Percentiles rank a stretch among this genome's conserved stretches.
phyloP scores from a whole-genome alignment of 352 stramenopile species.

The Phytophthora brassicae region DNA sequence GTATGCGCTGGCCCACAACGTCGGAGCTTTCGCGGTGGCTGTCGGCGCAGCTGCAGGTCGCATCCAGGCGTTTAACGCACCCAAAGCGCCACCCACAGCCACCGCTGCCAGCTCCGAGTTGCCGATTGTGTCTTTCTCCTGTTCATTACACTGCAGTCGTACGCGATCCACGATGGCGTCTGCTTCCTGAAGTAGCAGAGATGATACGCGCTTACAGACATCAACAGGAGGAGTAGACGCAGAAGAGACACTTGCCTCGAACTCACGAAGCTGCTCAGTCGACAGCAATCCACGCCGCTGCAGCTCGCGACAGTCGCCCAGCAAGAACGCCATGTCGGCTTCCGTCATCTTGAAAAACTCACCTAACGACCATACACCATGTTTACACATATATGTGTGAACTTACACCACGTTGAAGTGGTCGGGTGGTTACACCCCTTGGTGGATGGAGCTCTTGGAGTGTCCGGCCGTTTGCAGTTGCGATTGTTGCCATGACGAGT shows the following conservation, averaged over 20 bases:
- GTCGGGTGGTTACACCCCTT: constrained; percentile 15
- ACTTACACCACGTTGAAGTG: constrained; percentile 7
- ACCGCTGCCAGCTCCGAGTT: constrained; percentile 64
- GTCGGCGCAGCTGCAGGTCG: constrained; percentile 21
- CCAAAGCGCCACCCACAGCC: constrained; percentile 58
- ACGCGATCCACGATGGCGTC: constrained; percentile 47
- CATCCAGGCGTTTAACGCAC: constrained; percentile 74
- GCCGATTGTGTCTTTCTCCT: constrained; percentile 47
- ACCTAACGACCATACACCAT: background rate
- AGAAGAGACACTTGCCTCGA: constrained; percentile 18
- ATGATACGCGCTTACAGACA: constrained; percentile 17
- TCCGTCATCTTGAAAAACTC: background rate
- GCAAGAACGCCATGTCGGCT: constrained; percentile 15
- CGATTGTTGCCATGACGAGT: constrained; percentile 1
- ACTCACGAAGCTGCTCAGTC: constrained; percentile 35
- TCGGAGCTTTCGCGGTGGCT: constrained; percentile 16
- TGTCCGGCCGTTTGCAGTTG: background rate
- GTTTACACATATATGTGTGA: background rate
- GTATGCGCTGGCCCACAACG: constrained; percentile 70
- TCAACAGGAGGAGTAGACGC: background rate
- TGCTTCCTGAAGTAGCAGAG: constrained; percentile 49
- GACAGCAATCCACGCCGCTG: constrained; percentile 37
- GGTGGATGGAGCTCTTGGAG: background rate
- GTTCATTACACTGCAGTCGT: constrained; percentile 52
- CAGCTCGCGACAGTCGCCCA: constrained; percentile 42